phyloP scores from a whole-genome alignment of 2,329 filamentous ascomycete genomes.

The Scedosporium minutisporum region DNA sequence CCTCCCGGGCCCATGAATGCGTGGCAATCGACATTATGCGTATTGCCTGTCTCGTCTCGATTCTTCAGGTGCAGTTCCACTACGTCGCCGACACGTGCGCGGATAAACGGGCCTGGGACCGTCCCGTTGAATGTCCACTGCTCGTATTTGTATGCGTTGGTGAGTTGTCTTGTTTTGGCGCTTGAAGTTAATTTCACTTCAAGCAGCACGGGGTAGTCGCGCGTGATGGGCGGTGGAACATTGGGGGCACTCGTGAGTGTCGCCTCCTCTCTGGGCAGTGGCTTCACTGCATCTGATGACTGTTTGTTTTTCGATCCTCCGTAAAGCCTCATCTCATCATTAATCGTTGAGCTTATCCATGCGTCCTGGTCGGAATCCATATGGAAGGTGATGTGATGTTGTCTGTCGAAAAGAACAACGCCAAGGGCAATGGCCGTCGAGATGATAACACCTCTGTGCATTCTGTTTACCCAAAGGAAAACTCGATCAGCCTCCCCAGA shows the following conservation, averaged over 20 bases:
- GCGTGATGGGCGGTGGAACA: constrained; percentile 20
- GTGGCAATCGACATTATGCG: constrained; percentile 25
- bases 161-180: constrained; percentile 19
- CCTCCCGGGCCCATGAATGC: constrained; percentile 23
- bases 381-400: no score
- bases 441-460: no score
- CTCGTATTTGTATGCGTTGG: constrained; percentile 24
- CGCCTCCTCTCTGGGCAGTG: constrained; percentile 18
- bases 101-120: constrained; percentile 24
- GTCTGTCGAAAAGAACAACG: no score
- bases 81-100: constrained; percentile 22
- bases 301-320: background rate
- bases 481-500: no score
- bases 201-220: constrained; percentile 20
- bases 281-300: background rate
- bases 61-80: constrained; percentile 22
- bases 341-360: background rate
- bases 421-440: no score
- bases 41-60: constrained; percentile 21
- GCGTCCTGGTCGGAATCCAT: no score
- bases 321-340: background rate
- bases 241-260: constrained; percentile 19
- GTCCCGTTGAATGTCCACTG: constrained; percentile 24
- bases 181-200: constrained; percentile 18
- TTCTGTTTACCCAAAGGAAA: no score